Base-by-base conservation (phyloP, 768 basidiomycete species). In the Russula sp. region DNA sequence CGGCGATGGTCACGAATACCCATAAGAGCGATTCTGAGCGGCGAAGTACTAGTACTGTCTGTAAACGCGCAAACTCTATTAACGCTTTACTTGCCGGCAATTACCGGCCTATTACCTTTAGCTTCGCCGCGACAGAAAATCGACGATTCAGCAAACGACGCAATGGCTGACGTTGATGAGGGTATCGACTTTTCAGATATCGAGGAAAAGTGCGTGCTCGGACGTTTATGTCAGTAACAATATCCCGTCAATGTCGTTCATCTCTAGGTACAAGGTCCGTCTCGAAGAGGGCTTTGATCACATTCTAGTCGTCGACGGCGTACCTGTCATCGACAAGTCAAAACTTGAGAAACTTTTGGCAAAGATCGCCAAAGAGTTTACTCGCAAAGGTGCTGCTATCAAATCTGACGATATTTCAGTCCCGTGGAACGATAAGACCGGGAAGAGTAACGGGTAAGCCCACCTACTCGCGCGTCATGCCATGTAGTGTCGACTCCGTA, bases 381-480 rank as follows among this genome's bases (percentile, higher is more conserved):
- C 81, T 13, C 86, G 85, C 70, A 91, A 88, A 72, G 94, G 94
- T 34, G 82, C 86, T 9, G 75, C 85, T 39, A 80, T 97, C 60
- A 88, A 87, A 69, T 75, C 84, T 7, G 88, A 89, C 55, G 85
- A 87, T 68, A 87, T 98, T 66, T 85, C 81, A 66, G 82, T 98
- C 75, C 94, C 96, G 34, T 96, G 92, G 91, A 88, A 95, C 71
- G 83, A 90, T 60, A 71, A 80, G 55, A 82, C 81, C 8, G 90
- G 85, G 34, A 91, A 93, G 76, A 93, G 90, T 79, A 94, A 94
- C 78, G 97, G 97, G 95, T 95, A 73, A 70, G 81, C 72, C 31
- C 32, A n/a, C 18, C 42, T 31, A 49, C 16, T 35, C 47, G 9
- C 16, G 2, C 16, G 1, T 48, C 37, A 27, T 13, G 44, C 20